Base-by-base conservation (phyloP, 768 basidiomycete genomes). In the Mycena polygramma region DNA sequence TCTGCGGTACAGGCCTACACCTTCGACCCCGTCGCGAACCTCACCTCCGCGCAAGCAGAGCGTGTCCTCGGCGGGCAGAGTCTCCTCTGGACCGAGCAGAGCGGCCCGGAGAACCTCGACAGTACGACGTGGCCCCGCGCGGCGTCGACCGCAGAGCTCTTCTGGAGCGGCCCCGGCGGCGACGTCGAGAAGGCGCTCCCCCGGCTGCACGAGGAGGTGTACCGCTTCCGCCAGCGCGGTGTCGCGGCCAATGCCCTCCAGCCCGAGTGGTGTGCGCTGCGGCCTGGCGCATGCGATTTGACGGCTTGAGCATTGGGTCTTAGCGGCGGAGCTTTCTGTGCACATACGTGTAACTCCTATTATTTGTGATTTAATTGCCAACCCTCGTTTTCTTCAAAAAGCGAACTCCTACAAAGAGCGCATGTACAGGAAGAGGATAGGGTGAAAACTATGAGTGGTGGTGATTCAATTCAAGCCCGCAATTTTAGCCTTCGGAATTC, bases 211-310 rank as follows among this genome's bases (percentile, higher is more conserved):
- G 88, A 89, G 67, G 37, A 86, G 46, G 74, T 82, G 49, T 85
- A 86, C 66, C 79, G 88, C 22, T 83, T 88, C 79, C 85, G 88
- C 8, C 79, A 81, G 60, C 77, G 86, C 19, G 88, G 89, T 2
- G 72, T 89, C 24, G 71, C 74, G 0, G 85, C 89, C n/a, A 82
- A 82, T 43, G 74, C 81, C 1, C 75, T 90, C n/a, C 89, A 90
- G 75, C 90, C 89, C 0, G 77, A 86, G 35, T 90, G 85, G 83
- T 90, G 88, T 78, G 88, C 86, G 14, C 72, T 89, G 19, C 78
- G 88, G 41, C 86, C 88, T 0, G 74, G 83, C 46, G 78, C 69
- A 1, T 89, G 88, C 63, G 83, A 89, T 66, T 61, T 73, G 65
- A 66, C 55, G 22, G 71, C 68, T 13, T 59, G 36, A 55, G 30